These are phyloP conservation scores for Nicotiana obtusifolia DNA, from an alignment of 257 asterid species.

Conservation along the genomic window DNA sequence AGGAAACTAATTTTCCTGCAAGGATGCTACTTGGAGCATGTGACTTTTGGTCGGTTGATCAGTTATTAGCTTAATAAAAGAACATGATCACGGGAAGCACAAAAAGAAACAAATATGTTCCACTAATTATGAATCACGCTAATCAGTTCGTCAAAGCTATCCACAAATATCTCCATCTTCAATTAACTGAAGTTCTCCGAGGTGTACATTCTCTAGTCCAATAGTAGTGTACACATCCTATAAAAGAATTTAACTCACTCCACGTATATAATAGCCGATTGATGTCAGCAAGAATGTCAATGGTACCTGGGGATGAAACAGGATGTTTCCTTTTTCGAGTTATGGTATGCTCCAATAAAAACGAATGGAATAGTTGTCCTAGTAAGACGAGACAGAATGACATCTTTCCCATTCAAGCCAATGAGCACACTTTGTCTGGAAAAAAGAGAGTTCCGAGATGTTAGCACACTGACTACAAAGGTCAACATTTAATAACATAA, in stretches of 20 bases:
- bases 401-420: conserved; percentile 36
- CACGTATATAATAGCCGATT: neutral
- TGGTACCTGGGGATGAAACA: neutral
- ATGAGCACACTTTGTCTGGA: conserved; percentile 70
- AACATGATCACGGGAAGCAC: neutral
- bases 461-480: neutral
- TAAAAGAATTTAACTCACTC: neutral
- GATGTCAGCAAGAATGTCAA: conserved; percentile 1
- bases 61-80: neutral
- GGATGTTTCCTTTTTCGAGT: neutral
- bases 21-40: too few relatives aligned
- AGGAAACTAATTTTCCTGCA: too few relatives aligned
- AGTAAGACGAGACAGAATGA: neutral
- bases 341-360: neutral
- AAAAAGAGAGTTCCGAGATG: neutral
- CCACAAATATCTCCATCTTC: neutral
- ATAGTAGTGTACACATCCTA: neutral
- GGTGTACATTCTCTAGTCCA: conserved; percentile 4
- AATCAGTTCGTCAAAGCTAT: neutral
- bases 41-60: too few relatives aligned
- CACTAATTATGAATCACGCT: neutral
- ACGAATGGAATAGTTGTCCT: neutral
- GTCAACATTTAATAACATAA: neutral
- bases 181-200: neutral
- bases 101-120: neutral